A percentile compares a stretch with the other conserved stretches of the same genome.
Evolutionary conservation across 2,329 filamentous ascomycete genomes (phyloP).

Genomic region (Westerdykella ornata): DNA sequence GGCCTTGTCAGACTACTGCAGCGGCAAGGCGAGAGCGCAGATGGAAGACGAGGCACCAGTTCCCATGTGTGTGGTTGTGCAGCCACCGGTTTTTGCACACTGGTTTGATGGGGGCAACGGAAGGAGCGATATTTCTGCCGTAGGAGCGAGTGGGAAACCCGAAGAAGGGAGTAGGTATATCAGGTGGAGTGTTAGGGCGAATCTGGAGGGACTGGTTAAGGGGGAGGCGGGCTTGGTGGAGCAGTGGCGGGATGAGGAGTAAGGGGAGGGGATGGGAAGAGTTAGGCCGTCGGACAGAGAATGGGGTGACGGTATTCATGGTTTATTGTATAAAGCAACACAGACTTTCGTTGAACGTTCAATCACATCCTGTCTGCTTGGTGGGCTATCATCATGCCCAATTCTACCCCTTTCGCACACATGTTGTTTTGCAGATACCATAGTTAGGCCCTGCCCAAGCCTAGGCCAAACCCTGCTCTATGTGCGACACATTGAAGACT

Average conservation of each 20-base stretch:
- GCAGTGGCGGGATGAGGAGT: slow-evolving; percentile 13
- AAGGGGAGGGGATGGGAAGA: neutral
- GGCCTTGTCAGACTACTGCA: slow-evolving; percentile 18
- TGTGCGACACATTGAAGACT: too few relatives aligned
- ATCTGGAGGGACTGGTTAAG: slow-evolving; percentile 15
- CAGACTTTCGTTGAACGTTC: too few relatives aligned
- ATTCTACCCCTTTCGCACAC: too few relatives aligned
- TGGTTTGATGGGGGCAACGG: slow-evolving; percentile 11
- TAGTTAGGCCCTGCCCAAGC: too few relatives aligned
- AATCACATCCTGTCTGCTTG: too few relatives aligned
- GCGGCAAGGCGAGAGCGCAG: slow-evolving; percentile 12
- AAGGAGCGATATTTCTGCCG: slow-evolving; percentile 18
- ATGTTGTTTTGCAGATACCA: too few relatives aligned
- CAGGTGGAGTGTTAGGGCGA: slow-evolving; percentile 18
- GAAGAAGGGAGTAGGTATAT: slow-evolving; percentile 15
- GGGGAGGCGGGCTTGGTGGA: slow-evolving; percentile 13
- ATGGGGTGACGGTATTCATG: too few relatives aligned
- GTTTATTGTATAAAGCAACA: too few relatives aligned
- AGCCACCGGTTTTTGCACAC: slow-evolving; percentile 21
- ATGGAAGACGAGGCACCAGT: neutral
- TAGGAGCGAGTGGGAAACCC: slow-evolving; percentile 14
- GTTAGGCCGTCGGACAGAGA: too few relatives aligned
- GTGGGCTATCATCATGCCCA: too few relatives aligned
- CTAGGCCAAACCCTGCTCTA: too few relatives aligned
- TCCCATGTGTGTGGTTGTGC: slow-evolving; percentile 21